Base-by-base conservation (phyloP, 2,329 filamentous ascomycete genomes). In the Harringtonia aguacate region DNA sequence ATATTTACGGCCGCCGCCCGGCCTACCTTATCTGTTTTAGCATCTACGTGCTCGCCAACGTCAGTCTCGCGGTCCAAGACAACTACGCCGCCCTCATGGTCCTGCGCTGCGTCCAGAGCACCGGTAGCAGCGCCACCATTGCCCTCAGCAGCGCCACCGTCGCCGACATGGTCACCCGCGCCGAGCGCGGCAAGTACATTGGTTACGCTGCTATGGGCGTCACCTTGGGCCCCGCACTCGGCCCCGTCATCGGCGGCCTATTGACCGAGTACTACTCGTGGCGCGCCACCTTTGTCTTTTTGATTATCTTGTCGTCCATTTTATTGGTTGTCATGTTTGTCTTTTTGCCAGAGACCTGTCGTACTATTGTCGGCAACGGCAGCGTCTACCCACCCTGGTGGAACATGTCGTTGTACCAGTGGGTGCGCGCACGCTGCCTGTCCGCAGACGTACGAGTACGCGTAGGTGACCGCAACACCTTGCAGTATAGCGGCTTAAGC, bases 261-360 rank as follows among this genome's bases (percentile, higher is more conserved):
- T 54, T 79, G n/a, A 62, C 63, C 6, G 61, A 73, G 39, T 70
- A 63, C 45, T 58, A 70, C 1, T 70, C 70, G 1, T 78, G 73
- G 73, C 58, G 66, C 39, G 65, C 63, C 31, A 68, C 71, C 20
- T 78, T 78, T 51, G 76, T 72, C 71, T 73, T 75, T 39, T 54
- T 78, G 18, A 57, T 66, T 4, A 71, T 75, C 27, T 58, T 59
- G 0, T 61, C 65, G 1, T 43, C 69, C 0, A 49, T 72, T 0
- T 55, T 75, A 5, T 44, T 42, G 8, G 18, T 22, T 2, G 36
- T 39, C 27, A 44, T 50, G 48, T 35, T 50, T 13, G 20, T 34
- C 29, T 46, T 49, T 30, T 63, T 79, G n/a, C 78, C 77, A 0
- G 70, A 75, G 47, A 75, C 71, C 0, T 67, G 68, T 44, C 56